A percentile compares a stretch with the other conserved stretches of the same genome.
Conservation (phyloP, 1,139 yeast species). For the Kluyveromyces sp. region DNA sequence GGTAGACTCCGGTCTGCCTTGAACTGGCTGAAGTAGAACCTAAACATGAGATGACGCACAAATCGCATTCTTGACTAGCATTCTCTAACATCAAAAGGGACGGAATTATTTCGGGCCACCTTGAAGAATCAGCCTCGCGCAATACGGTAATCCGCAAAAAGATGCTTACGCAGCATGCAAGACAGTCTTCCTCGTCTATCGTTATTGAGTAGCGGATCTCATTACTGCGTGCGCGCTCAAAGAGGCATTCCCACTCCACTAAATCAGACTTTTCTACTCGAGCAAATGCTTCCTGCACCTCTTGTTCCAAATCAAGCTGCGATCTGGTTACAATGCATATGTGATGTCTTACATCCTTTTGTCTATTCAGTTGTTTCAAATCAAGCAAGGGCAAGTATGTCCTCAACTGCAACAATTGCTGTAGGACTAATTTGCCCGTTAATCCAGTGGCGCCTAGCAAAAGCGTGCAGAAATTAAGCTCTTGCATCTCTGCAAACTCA, state of each 20-base stretch:
- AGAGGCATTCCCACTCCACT: background rate
- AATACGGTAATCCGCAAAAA: background rate
- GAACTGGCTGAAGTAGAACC: conserved; percentile 10
- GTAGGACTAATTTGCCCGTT: background rate
- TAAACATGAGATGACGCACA: conserved; percentile 9
- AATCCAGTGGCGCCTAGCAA: conserved; percentile 3
- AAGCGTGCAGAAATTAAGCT: background rate
- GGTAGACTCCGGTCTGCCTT: conserved; percentile 7
- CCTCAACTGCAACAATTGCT: background rate
- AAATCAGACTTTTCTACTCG: background rate
- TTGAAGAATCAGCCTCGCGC: background rate
- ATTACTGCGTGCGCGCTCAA: background rate
- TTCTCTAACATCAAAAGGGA: background rate
- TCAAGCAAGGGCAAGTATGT: background rate
- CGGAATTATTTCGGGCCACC: conserved; percentile 2
- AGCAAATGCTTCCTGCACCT: background rate
- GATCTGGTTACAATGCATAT: background rate
- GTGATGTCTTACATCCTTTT: background rate
- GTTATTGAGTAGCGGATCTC: background rate
- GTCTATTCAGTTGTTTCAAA: background rate
- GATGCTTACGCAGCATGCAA: background rate
- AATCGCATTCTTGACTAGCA: background rate
- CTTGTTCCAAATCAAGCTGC: background rate
- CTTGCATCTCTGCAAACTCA: background rate
- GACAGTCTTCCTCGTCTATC: background rate